A percentile compares a stretch with the other conserved stretches of the same genome.
Conservation (phyloP, 1,139 yeast genomes). For the Magnusiomyces fungicola region DNA sequence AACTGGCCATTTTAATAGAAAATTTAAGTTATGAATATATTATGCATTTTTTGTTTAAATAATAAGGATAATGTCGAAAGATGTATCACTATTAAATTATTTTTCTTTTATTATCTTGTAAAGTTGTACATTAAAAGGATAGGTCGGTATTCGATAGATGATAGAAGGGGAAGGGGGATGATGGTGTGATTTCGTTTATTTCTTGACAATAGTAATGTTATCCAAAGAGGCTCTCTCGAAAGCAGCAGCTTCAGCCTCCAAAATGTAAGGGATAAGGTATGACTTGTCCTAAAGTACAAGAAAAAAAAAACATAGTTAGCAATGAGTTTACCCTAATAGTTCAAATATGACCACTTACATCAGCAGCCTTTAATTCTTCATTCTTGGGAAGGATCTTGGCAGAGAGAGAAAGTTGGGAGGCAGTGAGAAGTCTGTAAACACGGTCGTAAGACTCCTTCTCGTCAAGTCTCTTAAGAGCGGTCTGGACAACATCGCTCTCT, state of each 20-base stretch:
- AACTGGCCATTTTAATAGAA: too few relatives aligned
- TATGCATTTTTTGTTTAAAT: too few relatives aligned
- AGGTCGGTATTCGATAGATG: not conserved
- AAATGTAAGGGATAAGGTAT: conserved; percentile 78
- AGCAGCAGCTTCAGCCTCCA: conserved; percentile 92
- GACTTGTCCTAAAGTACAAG: conserved; percentile 47
- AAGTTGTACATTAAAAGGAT: not conserved
- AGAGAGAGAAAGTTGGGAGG: conserved; percentile 78
- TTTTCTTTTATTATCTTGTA: not conserved
- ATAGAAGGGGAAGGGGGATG: not conserved
- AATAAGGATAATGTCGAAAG: too few relatives aligned
- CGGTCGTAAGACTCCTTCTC: conserved; percentile 79
- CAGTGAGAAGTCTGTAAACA: conserved; percentile 84
- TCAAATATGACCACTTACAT: conserved; percentile 26
- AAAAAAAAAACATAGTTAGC: not conserved
- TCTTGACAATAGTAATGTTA: conserved; percentile 48
- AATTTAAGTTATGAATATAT: too few relatives aligned
- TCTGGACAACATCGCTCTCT: conserved; percentile 81
- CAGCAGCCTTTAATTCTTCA: conserved; percentile 72
- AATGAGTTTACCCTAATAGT: not conserved
- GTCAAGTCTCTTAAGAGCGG: conserved; percentile 83
- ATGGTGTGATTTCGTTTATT: conserved; percentile 9
- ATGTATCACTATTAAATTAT: too few relatives aligned
- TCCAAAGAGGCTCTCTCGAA: conserved; percentile 84
- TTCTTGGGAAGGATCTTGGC: conserved; percentile 79